These are phyloP conservation scores for Cercospora sp. DNA, from an alignment of 2,329 filamentous ascomycete species.

Conservation along the genomic window DNA sequence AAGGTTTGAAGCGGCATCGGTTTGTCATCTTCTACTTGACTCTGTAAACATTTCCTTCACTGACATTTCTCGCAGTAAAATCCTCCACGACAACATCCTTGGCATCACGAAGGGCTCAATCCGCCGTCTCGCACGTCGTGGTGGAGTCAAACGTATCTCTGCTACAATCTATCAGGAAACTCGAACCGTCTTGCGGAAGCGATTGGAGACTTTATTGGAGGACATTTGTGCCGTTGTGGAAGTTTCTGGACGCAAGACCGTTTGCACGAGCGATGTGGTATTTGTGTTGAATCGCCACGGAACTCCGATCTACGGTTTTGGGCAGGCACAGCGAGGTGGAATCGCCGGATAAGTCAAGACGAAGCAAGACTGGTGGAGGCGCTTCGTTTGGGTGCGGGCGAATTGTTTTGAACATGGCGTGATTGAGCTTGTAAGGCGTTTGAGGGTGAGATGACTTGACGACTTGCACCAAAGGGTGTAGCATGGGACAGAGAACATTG, in stretches of 20 bases:
- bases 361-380: too few species aligned
- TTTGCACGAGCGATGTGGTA: conserved; percentile 63
- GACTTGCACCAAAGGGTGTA: background rate
- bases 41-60: conserved; percentile 48
- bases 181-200: conserved; percentile 55
- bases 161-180: conserved; percentile 63
- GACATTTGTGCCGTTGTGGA: conserved; percentile 32
- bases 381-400: too few species aligned
- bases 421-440: background rate
- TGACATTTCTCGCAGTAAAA: conserved; percentile 63
- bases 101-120: conserved; percentile 76
- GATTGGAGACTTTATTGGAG: conserved; percentile 53
- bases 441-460: background rate
- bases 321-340: background rate
- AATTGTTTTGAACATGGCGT: too few species aligned
- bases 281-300: conserved; percentile 44
- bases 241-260: conserved; percentile 52
- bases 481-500: background rate
- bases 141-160: conserved; percentile 74
- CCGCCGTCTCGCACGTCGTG: conserved; percentile 72
- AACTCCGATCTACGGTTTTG: conserved; percentile 24
- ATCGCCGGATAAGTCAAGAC: too few species aligned
- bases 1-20: conserved; percentile 31
- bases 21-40: conserved; percentile 58
- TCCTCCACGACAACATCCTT: conserved; percentile 97